Evolutionary conservation across 345 rosid genomes (phyloP), one percentile per base, ranked within the genome.

Genomic region (Lumnitzera littorea): DNA sequence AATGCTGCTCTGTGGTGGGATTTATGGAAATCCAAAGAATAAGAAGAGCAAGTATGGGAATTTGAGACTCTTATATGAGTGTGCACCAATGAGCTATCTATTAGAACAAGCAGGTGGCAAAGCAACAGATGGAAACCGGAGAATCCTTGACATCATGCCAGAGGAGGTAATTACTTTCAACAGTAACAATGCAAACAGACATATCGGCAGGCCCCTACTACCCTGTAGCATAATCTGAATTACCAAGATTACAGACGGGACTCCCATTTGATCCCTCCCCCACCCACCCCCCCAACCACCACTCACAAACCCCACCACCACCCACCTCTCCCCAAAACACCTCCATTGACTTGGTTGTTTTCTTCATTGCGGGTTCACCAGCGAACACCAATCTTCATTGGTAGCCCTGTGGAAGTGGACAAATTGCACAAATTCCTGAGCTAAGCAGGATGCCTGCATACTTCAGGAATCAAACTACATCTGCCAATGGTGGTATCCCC

Each of bases 131-230:
- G 78, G 78, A 14, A 53, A 43, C 49, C 75, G 61, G 57, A 70
- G 78, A 53, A 76, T 70, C 36, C 84, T 79, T 11, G 80, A 79
- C 59, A 62, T 76, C 64, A 63, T 67, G 64, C 84, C 84, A 13
- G 58, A 27, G 11, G 55, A 76, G 78, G 80, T 76, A 51, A 29
- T 29, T 29, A 29, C 36, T 29, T 29, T 29, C 36, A 29, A 29
- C 36, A 29, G 36, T 29, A 29, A 3, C 7, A 3, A 3, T 29
- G 36, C 7, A 3, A 29, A 29, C 36, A 6, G 36, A 29, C 36
- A 29, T 29, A 29, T 29, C 7, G 36, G 36, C 36, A 29, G 36
- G 36, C 36, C 36, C 36, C 36, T 6, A 29, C 3, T 29, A 6
- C 36, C 7, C 36, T 29, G 36, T 6, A 29, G 36, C 36, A 29